A percentile compares a stretch with the other conserved stretches of the same genome.
Conservation (phyloP, 441 rosid genomes). For the Adansonia rubrostipa region DNA sequence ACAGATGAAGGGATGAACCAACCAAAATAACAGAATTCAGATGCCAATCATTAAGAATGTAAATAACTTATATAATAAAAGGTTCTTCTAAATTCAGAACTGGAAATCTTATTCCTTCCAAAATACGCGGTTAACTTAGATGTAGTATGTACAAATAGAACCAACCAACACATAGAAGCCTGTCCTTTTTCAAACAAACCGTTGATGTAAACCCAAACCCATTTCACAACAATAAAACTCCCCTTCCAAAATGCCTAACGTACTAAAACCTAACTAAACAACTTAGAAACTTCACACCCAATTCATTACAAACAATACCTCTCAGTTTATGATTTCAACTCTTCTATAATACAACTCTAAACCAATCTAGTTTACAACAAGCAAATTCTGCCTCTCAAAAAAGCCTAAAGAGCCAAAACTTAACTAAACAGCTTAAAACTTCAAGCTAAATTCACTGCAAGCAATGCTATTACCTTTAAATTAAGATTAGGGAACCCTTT, state of each 20-base stretch:
- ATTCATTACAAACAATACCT: neutral
- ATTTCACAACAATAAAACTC: slow-evolving; percentile 7
- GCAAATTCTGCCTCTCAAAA: neutral
- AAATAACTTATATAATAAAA: neutral
- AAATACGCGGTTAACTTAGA: neutral
- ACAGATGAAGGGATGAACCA: neutral
- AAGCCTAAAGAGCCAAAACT: neutral
- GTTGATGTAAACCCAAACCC: slow-evolving; percentile 4
- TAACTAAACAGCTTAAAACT: neutral
- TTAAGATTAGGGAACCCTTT: neutral
- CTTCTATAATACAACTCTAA: neutral
- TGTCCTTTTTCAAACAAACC: neutral
- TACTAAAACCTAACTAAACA: neutral
- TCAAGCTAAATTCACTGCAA: neutral
- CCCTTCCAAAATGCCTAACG: neutral
- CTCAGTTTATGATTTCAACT: neutral
- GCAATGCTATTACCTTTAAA: neutral
- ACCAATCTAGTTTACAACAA: neutral
- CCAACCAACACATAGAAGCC: neutral
- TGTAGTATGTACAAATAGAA: neutral
- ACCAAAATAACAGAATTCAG: neutral
- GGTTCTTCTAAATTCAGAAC: neutral
- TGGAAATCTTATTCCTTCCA: neutral
- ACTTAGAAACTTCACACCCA: neutral
- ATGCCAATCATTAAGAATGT: neutral